Conservation (phyloP, 2,329 filamentous ascomycete genomes). For the Venturia carpophila region DNA sequence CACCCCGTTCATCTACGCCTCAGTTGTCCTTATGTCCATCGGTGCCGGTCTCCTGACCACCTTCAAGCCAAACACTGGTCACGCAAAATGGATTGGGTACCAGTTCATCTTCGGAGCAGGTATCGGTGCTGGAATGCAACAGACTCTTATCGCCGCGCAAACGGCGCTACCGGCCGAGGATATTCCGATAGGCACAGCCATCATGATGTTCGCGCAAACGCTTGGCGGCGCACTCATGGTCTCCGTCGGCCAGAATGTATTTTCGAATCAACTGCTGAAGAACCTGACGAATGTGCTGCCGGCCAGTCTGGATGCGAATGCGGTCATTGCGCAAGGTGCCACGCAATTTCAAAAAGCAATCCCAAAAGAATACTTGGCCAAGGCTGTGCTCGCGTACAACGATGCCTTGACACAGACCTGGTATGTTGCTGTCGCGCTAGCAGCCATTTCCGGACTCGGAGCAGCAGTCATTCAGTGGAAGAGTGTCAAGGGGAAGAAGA, state of each 20-base stretch:
- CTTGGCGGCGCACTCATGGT: conserved; percentile 44
- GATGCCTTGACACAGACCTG: conserved; percentile 51
- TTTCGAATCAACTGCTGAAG: conserved; percentile 41
- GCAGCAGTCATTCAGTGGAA: conserved; percentile 54
- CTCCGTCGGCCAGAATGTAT: conserved; percentile 43
- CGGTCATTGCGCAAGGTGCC: conserved; percentile 43
- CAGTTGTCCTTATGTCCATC: conserved; percentile 37
- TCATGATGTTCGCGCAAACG: conserved; percentile 42
- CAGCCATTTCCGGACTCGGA: conserved; percentile 47
- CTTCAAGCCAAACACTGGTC: conserved; percentile 33
- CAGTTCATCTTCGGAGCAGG: conserved; percentile 34
- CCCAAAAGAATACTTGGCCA: conserved; percentile 40
- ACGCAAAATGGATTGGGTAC: conserved; percentile 34
- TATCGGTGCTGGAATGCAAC: conserved; percentile 43
- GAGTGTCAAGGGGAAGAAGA: conserved; percentile 53
- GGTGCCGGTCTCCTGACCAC: conserved; percentile 41
- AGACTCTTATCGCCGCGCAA: conserved; percentile 40
- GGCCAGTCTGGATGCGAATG: conserved; percentile 32
- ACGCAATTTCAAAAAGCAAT: conserved; percentile 54
- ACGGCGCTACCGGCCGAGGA: conserved; percentile 37
- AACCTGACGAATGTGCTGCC: conserved; percentile 33
- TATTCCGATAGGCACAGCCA: conserved; percentile 40
- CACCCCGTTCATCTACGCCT: conserved; percentile 41
- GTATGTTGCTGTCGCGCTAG: conserved; percentile 50
- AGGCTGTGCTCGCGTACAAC: conserved; percentile 59